Percentiles rank a stretch among this genome's conserved stretches.
Conservation (phyloP, 148 eudicot species). For the Diospyros lotus region DNA sequence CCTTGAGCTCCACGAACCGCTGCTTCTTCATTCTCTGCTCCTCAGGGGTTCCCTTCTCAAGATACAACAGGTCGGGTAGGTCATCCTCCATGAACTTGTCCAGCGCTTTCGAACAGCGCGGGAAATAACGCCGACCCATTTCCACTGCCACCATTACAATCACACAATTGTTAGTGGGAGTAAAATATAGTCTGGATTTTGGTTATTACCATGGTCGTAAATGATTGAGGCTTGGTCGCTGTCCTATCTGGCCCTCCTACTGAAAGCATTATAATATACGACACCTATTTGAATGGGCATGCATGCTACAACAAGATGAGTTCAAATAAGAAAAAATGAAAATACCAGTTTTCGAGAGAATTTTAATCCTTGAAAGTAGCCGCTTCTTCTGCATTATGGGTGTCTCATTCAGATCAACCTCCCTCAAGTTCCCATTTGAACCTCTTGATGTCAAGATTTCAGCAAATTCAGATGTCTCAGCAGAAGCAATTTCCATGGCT, state of each 20-base stretch:
- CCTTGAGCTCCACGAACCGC: slow-evolving; percentile 44
- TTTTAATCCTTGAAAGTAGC: slow-evolving; percentile 27
- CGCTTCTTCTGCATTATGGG: slow-evolving; percentile 30
- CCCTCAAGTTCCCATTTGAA: slow-evolving; percentile 38
- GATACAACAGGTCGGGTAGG: slow-evolving; percentile 27
- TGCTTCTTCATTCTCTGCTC: slow-evolving; percentile 34
- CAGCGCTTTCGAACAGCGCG: slow-evolving; percentile 43
- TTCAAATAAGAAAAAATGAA: too few species aligned
- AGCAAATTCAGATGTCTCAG: slow-evolving; percentile 31
- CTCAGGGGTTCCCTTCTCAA: slow-evolving; percentile 41
- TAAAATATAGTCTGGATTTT: background rate
- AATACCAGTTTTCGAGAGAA: slow-evolving; percentile 48
- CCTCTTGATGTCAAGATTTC: slow-evolving; percentile 27
- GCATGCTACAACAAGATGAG: too few species aligned
- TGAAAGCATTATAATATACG: too few species aligned
- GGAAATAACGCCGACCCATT: slow-evolving; percentile 42
- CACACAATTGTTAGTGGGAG: background rate
- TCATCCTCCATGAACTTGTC: slow-evolving; percentile 51
- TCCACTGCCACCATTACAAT: slow-evolving; percentile 31
- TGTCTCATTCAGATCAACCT: slow-evolving; percentile 45
- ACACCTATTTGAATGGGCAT: too few species aligned
- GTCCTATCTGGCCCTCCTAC: too few species aligned
- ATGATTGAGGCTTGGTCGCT: too few species aligned
- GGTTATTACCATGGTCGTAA: too few species aligned
- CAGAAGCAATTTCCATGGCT: slow-evolving; percentile 48